A percentile compares a stretch with the other conserved stretches of the same genome.
These are phyloP conservation scores for Cercospora berteroae DNA, from an alignment of 2,329 filamentous ascomycete genomes.

Conservation along the genomic window DNA sequence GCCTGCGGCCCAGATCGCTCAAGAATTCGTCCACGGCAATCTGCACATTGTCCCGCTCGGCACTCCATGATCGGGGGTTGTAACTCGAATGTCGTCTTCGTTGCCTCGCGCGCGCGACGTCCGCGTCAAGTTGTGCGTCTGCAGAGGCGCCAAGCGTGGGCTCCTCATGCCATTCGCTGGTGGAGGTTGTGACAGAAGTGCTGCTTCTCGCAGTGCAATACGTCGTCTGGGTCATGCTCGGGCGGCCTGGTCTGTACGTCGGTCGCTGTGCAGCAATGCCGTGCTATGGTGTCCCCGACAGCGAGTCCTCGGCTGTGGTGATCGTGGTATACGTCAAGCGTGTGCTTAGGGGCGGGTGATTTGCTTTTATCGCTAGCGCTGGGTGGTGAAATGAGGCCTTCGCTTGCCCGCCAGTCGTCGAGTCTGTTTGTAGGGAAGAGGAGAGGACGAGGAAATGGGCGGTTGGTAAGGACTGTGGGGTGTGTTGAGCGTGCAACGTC, in stretches of 20 bases:
- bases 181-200: background rate
- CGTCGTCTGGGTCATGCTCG: slow-evolving; percentile 22
- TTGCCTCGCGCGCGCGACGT: slow-evolving; percentile 38
- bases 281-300: background rate
- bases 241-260: background rate
- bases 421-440: background rate
- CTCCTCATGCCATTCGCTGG: slow-evolving; percentile 41
- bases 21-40: slow-evolving; percentile 70
- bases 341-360: background rate
- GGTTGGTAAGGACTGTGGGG: background rate
- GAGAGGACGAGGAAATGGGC: background rate
- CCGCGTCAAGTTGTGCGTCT: slow-evolving; percentile 36
- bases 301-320: background rate
- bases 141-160: slow-evolving; percentile 43
- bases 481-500: background rate
- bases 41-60: slow-evolving; percentile 50
- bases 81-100: slow-evolving; percentile 50
- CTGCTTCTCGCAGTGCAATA: slow-evolving; percentile 19
- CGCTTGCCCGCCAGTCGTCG: background rate
- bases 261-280: background rate
- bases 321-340: background rate
- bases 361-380: slow-evolving; percentile 2
- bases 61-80: slow-evolving; percentile 44
- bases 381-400: slow-evolving; percentile 1
- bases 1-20: slow-evolving; percentile 76